These are phyloP conservation scores for Nigrospora sphaerica DNA, from an alignment of 2,329 filamentous ascomycete species.

Conservation along the genomic window DNA sequence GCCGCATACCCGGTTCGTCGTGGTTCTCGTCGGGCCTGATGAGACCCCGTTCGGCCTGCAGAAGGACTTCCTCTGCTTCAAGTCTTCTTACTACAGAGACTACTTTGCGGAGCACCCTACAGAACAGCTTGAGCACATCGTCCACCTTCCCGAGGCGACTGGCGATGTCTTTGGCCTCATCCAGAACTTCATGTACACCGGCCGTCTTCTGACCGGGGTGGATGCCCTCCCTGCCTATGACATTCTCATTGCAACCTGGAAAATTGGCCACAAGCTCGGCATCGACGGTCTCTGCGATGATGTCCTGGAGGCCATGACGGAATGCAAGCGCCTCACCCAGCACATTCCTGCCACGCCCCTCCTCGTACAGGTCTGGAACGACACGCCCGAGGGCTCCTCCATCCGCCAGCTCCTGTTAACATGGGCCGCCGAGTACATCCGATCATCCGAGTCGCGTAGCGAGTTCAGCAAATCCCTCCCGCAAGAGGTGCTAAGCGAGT, in stretches of 20 bases:
- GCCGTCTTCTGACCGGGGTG: conserved; percentile 33
- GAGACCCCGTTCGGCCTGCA: conserved; percentile 50
- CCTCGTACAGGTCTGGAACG: conserved; percentile 54
- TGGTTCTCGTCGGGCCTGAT: conserved; percentile 44
- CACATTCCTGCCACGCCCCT: conserved; percentile 52
- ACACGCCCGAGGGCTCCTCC: conserved; percentile 53
- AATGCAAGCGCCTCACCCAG: conserved; percentile 44
- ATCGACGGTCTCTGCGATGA: conserved; percentile 50
- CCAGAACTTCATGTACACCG: conserved; percentile 49
- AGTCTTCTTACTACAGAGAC: conserved; percentile 39
- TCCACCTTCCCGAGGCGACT: conserved; percentile 40
- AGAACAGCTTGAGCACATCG: conserved; percentile 39
- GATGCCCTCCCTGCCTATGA: conserved; percentile 44
- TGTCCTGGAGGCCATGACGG: conserved; percentile 49
- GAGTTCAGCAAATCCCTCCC: conserved; percentile 56
- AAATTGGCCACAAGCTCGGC: conserved; percentile 42
- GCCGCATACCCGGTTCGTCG: conserved; percentile 48
- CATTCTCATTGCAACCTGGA: conserved; percentile 48
- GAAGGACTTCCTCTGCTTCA: conserved; percentile 49
- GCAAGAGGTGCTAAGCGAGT: conserved; percentile 54
- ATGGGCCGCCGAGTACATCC: conserved; percentile 59
- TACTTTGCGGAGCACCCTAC: conserved; percentile 31
- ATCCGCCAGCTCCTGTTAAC: conserved; percentile 50
- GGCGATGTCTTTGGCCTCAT: conserved; percentile 46
- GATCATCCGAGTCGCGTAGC: conserved; percentile 45